A percentile compares a stretch with the other conserved stretches of the same genome.
These are phyloP conservation scores for Dysphania ambrosioides DNA, from an alignment of 148 eudicot genomes.

Conservation along the genomic window DNA sequence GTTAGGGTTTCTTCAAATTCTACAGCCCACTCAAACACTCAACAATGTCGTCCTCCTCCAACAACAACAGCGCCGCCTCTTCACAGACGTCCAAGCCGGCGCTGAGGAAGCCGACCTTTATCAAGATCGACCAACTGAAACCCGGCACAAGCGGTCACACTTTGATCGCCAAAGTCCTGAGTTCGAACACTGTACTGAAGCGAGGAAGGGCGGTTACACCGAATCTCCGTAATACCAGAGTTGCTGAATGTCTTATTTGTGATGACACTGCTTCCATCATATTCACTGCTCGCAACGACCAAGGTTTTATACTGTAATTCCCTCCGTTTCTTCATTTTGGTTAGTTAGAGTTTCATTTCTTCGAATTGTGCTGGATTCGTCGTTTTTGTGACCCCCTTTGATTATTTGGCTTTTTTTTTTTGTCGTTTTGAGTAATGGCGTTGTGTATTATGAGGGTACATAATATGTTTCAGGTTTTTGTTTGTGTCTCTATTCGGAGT, in stretches of 20 bases:
- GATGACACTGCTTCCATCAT: conserved; percentile 45
- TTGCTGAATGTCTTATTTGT: conserved; percentile 47
- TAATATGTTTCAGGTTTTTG: not conserved
- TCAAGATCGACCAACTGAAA: conserved; percentile 37
- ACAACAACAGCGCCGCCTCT: not conserved
- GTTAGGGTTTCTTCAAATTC: conserved; percentile 18
- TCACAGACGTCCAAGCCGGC: conserved; percentile 5
- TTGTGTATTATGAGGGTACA: not conserved
- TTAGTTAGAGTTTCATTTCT: not conserved
- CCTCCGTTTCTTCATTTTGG: too few species aligned
- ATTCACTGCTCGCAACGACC: conserved; percentile 56
- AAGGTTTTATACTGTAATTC: conserved; percentile 31
- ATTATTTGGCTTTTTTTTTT: not conserved
- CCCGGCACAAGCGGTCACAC: conserved; percentile 44
- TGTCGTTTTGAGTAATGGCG: not conserved
- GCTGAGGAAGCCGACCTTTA: conserved; percentile 44
- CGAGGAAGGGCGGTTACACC: conserved; percentile 26
- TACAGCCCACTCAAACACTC: too few species aligned
- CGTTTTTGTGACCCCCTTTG: not conserved
- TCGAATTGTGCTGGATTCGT: not conserved
- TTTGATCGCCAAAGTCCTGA: conserved; percentile 35
- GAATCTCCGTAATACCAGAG: conserved; percentile 35
- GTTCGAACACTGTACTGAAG: conserved; percentile 31
- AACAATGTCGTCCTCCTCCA: conserved; percentile 2
- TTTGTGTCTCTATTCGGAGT: too few species aligned